These are phyloP conservation scores for Tetrapisispora arboricola DNA, from an alignment of 805 yeast genomes.

Conservation along the genomic window DNA sequence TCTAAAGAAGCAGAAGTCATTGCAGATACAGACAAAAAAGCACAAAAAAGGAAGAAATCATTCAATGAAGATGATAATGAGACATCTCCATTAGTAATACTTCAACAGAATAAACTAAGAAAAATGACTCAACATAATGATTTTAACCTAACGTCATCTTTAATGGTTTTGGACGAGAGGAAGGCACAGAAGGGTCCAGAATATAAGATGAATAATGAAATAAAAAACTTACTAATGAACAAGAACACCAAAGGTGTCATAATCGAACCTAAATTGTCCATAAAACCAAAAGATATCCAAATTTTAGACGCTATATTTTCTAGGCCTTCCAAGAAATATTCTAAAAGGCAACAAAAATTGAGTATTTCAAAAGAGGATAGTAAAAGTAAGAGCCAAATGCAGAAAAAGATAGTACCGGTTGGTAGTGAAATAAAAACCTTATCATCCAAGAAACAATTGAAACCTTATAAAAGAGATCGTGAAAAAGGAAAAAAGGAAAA, in stretches of 20 bases:
- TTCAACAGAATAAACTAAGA: constrained; percentile 2
- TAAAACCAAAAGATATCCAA: constrained; percentile 14
- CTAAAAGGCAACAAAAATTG: constrained; percentile 11
- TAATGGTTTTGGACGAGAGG: constrained; percentile 1
- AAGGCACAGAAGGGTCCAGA: neutral
- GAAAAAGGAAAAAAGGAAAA: neutral
- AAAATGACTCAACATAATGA: neutral
- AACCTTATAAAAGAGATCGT: neutral
- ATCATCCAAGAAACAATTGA: too few species aligned
- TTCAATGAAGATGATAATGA: constrained; percentile 14
- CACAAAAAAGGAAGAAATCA: constrained; percentile 13
- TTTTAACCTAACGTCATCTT: neutral
- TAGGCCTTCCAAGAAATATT: neutral
- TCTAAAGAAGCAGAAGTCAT: neutral
- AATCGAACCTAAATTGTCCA: neutral
- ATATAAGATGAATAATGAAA: neutral
- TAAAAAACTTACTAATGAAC: neutral
- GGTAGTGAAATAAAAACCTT: too few species aligned
- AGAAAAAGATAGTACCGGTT: neutral
- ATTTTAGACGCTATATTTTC: constrained; percentile 21
- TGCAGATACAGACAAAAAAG: neutral
- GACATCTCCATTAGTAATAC: neutral
- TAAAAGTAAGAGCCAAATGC: neutral
- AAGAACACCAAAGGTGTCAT: neutral
- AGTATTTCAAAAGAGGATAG: constrained; percentile 10